Base-by-base conservation (phyloP, 1,139 yeast species). In the Meyerozyma elateridarum region DNA sequence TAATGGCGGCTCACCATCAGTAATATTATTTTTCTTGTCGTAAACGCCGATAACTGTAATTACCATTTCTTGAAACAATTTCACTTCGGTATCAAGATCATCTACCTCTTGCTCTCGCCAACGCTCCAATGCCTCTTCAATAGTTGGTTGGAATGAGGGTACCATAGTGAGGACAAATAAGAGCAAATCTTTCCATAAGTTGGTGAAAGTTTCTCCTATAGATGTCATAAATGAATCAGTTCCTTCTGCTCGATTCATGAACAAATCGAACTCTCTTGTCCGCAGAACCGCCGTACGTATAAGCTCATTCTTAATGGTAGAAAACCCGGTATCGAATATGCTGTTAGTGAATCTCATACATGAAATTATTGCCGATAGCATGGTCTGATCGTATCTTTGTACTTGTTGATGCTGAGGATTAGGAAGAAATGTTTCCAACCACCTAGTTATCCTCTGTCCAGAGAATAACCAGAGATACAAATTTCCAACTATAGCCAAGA, bases 261-360 rank as follows among this genome's bases (percentile, higher is more conserved):
- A 35, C 25, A 44, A 44, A 26, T 57, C 56, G 36, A 40, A 54
- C 20, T 58, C 65, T 17, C 59, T 35, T 5, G 49, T 46, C 25
- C 63, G 41, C 8, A 31, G 29, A 2, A 54, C 51, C 1, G 45
- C 42, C 20, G 41, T 37, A 5, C 29, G 30, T n/a, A 56, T 41
- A 5, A 56, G 25, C 15, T 43, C 48, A 15, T 43, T 35, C 17
- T 35, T 34, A 6, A 48, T 20, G 9, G 17, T 16, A 15, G 9
- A 15, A 9, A 29, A 11, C 7, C 36, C 22, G 11, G 32, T 30
- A n/a, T 32, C 29, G 14, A 42, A 29, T 11, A 32, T 18, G 9
- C 29, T 31, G 27, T 36, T 36, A 4, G 44, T 42, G n/a, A 36
- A 26, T 22, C 37, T 30, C 6, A 40, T 27, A 7, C 33, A 25